phyloP scores from a whole-genome alignment of 768 basidiomycete genomes.

The Leccinum imitatum region DNA sequence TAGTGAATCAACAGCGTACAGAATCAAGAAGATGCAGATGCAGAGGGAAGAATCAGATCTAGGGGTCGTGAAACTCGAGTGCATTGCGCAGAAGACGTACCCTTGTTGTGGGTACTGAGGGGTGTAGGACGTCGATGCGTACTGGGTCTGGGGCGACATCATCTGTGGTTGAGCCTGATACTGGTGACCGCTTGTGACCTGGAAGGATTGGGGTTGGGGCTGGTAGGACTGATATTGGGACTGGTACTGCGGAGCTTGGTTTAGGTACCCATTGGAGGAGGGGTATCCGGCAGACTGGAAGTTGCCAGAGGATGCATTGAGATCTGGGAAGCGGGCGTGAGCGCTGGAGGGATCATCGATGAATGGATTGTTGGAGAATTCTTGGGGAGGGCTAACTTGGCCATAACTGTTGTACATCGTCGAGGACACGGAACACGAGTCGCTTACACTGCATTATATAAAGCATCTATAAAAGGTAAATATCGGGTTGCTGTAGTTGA shows the following conservation, averaged over 20 bases:
- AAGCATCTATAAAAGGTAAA: background rate
- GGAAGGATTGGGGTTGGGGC: constrained; percentile 20
- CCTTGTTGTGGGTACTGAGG: constrained; percentile 25
- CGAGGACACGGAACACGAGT: constrained; percentile 2
- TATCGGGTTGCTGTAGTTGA: too few species aligned
- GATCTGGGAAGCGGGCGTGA: constrained; percentile 63
- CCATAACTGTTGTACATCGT: constrained; percentile 45
- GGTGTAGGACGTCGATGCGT: constrained; percentile 22
- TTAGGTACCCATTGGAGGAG: constrained; percentile 22
- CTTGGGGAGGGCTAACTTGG: constrained; percentile 15
- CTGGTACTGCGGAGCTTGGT: constrained; percentile 36
- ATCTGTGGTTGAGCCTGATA: constrained; percentile 21
- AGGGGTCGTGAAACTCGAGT: background rate
- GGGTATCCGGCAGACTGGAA: constrained; percentile 17
- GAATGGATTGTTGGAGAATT: constrained; percentile 68
- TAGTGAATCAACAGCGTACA: background rate
- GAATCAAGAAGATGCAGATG: background rate
- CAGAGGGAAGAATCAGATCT: constrained; percentile 2
- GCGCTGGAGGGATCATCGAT: constrained; percentile 49
- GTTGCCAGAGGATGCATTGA: constrained; percentile 34
- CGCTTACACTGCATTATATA: background rate
- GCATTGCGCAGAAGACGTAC: constrained; percentile 9
- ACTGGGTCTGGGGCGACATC: constrained; percentile 23
- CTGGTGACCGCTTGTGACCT: constrained; percentile 1
- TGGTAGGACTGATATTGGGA: constrained; percentile 37